Conservation (phyloP, 371 early-diverging fungal species). For the Apophysomyces elegans region DNA sequence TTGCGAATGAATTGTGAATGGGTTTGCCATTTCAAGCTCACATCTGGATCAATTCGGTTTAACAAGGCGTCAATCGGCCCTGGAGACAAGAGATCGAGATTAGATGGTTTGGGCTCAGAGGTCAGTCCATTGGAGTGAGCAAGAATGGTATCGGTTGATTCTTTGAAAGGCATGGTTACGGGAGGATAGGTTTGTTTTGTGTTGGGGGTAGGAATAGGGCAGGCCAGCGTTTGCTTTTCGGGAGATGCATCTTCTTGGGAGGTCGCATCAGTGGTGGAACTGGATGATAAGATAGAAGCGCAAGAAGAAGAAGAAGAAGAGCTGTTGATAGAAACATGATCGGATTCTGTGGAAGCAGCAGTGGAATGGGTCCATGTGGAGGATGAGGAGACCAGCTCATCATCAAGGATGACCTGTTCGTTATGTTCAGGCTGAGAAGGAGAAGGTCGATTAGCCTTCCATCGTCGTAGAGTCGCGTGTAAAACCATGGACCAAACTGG, state of each 20-base stretch:
- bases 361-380: not conserved
- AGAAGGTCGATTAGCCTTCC: not conserved
- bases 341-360: not conserved
- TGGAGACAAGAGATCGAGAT: not conserved
- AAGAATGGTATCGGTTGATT: not conserved
- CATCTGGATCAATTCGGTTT: conserved; percentile 1
- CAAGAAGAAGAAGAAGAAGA: no score
- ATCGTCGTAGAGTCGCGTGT: not conserved
- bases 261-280: not conserved
- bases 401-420: not conserved
- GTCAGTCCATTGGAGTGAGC: not conserved
- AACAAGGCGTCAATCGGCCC: not conserved
- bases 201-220: no score
- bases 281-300: not conserved
- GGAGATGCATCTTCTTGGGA: not conserved
- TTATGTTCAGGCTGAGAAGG: not conserved
- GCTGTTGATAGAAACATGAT: not conserved
- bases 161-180: no score
- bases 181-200: no score
- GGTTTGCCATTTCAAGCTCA: not conserved
- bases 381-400: conserved; percentile 2
- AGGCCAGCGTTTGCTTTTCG: no score
- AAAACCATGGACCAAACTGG: not conserved
- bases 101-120: no score
- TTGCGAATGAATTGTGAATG: not conserved